A percentile compares a stretch with the other conserved stretches of the same genome.
These are phyloP conservation scores for Pterocarpus macrocarpus DNA, from an alignment of 306 rosid genomes.

Conservation along the genomic window DNA sequence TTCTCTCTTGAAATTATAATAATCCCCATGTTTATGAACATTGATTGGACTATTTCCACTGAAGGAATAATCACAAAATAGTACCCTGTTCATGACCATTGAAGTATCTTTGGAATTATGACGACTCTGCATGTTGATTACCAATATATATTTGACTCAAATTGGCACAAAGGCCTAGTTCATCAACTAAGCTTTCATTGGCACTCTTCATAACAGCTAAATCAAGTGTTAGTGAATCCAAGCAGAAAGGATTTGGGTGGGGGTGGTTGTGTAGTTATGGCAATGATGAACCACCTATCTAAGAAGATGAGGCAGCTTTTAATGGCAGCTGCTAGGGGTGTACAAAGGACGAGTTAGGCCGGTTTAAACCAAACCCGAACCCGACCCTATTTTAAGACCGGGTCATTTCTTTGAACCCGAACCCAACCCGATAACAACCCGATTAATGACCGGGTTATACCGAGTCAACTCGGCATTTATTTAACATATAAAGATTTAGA, in stretches of 20 bases:
- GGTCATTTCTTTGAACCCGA: too few species aligned
- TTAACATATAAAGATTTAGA: too few species aligned
- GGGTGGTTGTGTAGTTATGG: too few species aligned
- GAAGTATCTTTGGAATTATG: constrained; percentile 34
- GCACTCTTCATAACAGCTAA: constrained; percentile 43
- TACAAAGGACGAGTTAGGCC: too few species aligned
- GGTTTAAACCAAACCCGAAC: too few species aligned
- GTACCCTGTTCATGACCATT: constrained; percentile 31
- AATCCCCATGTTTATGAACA: constrained; percentile 20
- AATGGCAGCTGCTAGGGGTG: too few species aligned
- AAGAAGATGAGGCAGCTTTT: too few species aligned
- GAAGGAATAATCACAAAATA: constrained; percentile 5
- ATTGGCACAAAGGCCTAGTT: constrained; percentile 53
- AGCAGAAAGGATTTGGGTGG: constrained; percentile 33
- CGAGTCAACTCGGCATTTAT: too few species aligned
- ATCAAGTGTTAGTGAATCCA: constrained; percentile 46
- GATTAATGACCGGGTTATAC: too few species aligned
- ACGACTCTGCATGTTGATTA: constrained; percentile 44
- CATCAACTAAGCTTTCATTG: constrained; percentile 55
- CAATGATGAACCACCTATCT: too few species aligned
- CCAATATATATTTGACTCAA: constrained; percentile 52
- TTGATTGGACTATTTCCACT: constrained; percentile 45
- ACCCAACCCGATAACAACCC: too few species aligned
- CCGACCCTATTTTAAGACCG: too few species aligned
- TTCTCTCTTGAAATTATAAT: constrained; percentile 42